These are phyloP conservation scores for Lanzia echinophila DNA, from an alignment of 2,329 filamentous ascomycete species.

Conservation along the genomic window DNA sequence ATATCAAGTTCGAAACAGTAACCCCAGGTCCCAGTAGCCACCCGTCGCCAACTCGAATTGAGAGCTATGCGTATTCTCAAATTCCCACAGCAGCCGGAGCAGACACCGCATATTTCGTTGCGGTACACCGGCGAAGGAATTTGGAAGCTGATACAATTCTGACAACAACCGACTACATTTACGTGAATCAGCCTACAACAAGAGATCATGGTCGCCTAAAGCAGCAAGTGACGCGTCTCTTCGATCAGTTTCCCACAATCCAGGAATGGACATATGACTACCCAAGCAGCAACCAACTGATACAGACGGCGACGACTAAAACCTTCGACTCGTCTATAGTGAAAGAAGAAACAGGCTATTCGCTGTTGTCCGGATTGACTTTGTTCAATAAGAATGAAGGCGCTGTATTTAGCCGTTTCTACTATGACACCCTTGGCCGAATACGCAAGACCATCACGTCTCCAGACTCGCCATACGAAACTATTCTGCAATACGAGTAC, in stretches of 20 bases:
- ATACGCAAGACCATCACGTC: neutral
- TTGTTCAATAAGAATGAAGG: neutral
- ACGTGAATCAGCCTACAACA: neutral
- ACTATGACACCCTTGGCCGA: neutral
- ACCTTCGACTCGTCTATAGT: conserved; percentile 1
- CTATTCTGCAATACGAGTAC: neutral
- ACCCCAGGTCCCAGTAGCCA: neutral
- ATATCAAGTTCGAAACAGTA: conserved; percentile 1
- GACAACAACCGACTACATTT: neutral
- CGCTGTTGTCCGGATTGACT: neutral
- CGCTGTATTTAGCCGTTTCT: neutral
- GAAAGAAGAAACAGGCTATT: neutral
- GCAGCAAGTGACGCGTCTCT: neutral
- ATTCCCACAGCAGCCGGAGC: neutral
- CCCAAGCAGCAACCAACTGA: neutral
- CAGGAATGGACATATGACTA: neutral
- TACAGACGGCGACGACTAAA: neutral
- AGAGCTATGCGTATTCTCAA: neutral
- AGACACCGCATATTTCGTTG: neutral
- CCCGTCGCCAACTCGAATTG: neutral
- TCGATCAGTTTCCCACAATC: neutral
- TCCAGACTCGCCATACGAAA: neutral
- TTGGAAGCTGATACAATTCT: neutral
- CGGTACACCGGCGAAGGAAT: neutral
- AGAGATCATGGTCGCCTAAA: conserved; percentile 2